Base-by-base conservation (phyloP, 1,284 basidiomycete species). In the Coniferiporia sulphurascens region DNA sequence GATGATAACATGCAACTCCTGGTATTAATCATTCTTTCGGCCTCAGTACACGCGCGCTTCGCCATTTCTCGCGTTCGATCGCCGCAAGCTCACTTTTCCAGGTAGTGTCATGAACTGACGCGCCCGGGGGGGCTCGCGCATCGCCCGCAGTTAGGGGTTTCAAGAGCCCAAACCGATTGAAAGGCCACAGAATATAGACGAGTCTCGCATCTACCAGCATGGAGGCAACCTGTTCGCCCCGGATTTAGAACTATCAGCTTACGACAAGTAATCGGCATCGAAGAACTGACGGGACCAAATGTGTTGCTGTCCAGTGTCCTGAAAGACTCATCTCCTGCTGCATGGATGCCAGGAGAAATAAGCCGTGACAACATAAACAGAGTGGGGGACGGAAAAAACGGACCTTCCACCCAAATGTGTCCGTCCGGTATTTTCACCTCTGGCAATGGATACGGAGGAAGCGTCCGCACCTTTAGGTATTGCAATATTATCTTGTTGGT, bases 351-450 rank as follows among this genome's bases (percentile, higher is more conserved):
- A 45, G 62, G 62, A 21, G 50, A 38, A 34, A 19, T 48, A 49
- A 43, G 13, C 27, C 38, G n/a, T 15, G 17, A 27, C 5, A 12
- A n/a, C 32, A 36, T 41, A 10, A 41, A 41, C 38, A 44, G 10
- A 21, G 38, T 43, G 22, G 48, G 35, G 27, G n/a, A 56, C 22
- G 38, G 9, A 19, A 9, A 19, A 59, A 19, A 66, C 71, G 61
- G 60, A 82, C 87, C 87, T 80, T 90, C 88, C 53, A 91, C 77
- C 88, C 88, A 91, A 46, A 82, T 75, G 63, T 88, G 81, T 0
- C 87, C 87, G 62, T 71, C 63, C 1, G 87, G 86, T 35, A 91
- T 68, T 17, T 65, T 68, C 4, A 86, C 78, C 61, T 82, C 75
- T 10, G 73, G 59, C n/a, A 82, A 77, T 2, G 84, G 82, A 66